Evolutionary conservation across 768 basidiomycete species (phyloP), one percentile per base, ranked within the genome.

Genomic region (Fomitopsis serialis): DNA sequence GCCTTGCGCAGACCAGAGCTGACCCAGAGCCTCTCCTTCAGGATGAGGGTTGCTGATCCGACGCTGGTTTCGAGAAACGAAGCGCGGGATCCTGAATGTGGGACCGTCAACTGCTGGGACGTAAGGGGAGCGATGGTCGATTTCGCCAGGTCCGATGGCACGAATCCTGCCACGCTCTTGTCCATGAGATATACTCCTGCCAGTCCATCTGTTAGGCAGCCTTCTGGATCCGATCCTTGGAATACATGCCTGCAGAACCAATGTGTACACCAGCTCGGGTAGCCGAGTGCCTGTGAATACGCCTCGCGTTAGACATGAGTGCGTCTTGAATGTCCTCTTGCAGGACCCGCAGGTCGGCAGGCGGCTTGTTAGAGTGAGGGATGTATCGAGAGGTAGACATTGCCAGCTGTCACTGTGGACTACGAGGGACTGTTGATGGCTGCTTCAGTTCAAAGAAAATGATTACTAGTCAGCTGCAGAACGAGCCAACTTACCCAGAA

Each of bases 11-110:
- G 49, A 45, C 53, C 52, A 12, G 48, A 51, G 35, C 54, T 50
- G 19, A 52, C 55, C 3, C 55, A 58, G 2, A 65, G 52, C 36
- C 64, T 54, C 17, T 58, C 50, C 35, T 58, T 50, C 21, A 68
- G 62, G 37, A 65, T 24, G 36, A 67, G 58, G 9, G 63, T 60
- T 37, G 66, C 67, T 10, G 62, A 58, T 12, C 67, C 66, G 45
- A 67, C 59, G 48, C 53, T 52, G 12, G 67, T 69, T 49, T 66
- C 65, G 50, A 69, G 65, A 47, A 66, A 67, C 12, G 63, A 59
- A 2, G 58, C 54, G 24, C 47, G 58, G 2, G 45, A 49, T 12
- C 62, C 59, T 13, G 54, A 49, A 6, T 43, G 58, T 2, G 48
- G 19, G 47, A 55, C 17, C 47, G 46, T 25, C 51, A 56, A 44